Conservation (phyloP, 495 filamentous ascomycete species). For the Daldinia loculata region DNA sequence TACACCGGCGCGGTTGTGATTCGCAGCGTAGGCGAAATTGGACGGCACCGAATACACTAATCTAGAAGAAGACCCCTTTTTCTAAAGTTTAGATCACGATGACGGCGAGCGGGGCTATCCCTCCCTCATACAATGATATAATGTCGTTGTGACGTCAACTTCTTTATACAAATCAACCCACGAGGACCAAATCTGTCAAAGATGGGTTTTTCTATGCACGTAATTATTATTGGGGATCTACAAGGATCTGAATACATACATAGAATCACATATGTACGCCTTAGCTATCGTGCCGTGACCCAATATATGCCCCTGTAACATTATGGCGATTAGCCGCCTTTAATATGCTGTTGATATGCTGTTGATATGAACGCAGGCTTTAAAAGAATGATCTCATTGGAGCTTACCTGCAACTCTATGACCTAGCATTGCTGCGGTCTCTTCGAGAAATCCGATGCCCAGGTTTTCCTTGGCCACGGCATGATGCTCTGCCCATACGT, state of each 20-base stretch:
- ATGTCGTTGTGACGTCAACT: constrained; percentile 31
- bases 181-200: constrained; percentile 12
- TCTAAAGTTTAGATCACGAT: constrained; percentile 30
- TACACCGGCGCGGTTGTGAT: constrained; percentile 14
- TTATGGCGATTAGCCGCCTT: constrained; percentile 6
- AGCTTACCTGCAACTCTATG: constrained; percentile 29
- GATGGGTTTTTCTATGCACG: constrained; percentile 23
- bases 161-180: constrained; percentile 26
- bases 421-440: constrained; percentile 30
- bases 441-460: constrained; percentile 16
- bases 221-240: constrained; percentile 22
- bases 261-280: neutral
- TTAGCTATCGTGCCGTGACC: constrained; percentile 31
- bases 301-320: constrained; percentile 8
- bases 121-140: neutral
- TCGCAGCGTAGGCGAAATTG: neutral
- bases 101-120: constrained; percentile 31
- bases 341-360: neutral
- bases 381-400: constrained; percentile 38
- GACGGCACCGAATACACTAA: neutral
- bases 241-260: neutral
- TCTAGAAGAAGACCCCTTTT: neutral
- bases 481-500: constrained; percentile 2
- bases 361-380: constrained; percentile 14
- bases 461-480: constrained; percentile 20